Evolutionary conservation across 2,329 filamentous ascomycete genomes (phyloP).

Genomic region (Neoascochyta sp.): DNA sequence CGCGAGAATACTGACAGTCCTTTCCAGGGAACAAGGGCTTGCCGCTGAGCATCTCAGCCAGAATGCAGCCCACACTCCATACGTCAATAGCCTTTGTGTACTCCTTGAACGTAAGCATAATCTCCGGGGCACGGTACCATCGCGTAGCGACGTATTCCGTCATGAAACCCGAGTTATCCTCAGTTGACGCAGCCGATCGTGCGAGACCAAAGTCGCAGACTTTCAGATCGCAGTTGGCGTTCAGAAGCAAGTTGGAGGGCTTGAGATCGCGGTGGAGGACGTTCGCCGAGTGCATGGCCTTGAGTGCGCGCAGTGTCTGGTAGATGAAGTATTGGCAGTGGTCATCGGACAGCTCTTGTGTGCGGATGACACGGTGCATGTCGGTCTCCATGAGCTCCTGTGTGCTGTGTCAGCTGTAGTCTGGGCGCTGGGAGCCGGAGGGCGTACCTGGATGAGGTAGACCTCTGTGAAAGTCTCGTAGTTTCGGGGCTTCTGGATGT

Average conservation of each 20-base stretch:
- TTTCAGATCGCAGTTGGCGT: slow-evolving; percentile 98
- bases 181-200: slow-evolving; percentile 90
- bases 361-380: slow-evolving; percentile 98
- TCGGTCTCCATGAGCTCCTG: slow-evolving; percentile 99
- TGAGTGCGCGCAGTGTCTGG: slow-evolving; percentile 93
- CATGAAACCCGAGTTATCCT: slow-evolving; percentile 99
- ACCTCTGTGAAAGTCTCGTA: slow-evolving; percentile 97
- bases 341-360: slow-evolving; percentile 96
- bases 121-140: slow-evolving; percentile 98
- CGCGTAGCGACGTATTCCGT: slow-evolving; percentile 99
- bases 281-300: slow-evolving; percentile 99
- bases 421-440: neutral
- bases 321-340: slow-evolving; percentile 99
- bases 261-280: slow-evolving; percentile 97
- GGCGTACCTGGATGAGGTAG: slow-evolving; percentile 85
- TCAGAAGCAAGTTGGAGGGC: slow-evolving; percentile 92
- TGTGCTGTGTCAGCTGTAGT: slow-evolving; percentile 9
- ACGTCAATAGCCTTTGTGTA: slow-evolving; percentile 99
- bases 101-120: slow-evolving; percentile 99
- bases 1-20: slow-evolving; percentile 67
- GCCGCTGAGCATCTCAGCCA: slow-evolving; percentile 97
- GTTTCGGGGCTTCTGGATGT: slow-evolving; percentile 96
- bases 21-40: slow-evolving; percentile 98
- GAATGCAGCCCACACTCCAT: slow-evolving; percentile 96
- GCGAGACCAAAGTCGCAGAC: slow-evolving; percentile 98